Evolutionary conservation across 1,284 basidiomycete genomes (phyloP).

Genomic region (Trametes versicolor): DNA sequence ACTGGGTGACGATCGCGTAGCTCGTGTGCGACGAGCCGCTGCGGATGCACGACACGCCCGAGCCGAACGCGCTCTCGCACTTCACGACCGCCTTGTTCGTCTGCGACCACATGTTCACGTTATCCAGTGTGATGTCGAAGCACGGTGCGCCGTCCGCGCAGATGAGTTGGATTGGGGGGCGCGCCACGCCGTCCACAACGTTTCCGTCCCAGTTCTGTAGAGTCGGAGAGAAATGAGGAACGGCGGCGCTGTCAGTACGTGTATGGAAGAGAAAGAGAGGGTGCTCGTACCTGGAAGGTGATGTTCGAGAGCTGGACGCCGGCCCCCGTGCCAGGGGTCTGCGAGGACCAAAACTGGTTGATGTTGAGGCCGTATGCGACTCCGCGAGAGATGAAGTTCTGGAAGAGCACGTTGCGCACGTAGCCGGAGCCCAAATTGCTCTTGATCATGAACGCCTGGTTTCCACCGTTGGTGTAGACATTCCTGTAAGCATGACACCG

Average conservation of each 20-base stretch:
- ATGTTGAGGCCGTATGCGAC: constrained; percentile 48
- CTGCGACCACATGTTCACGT: constrained; percentile 47
- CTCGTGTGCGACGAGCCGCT: no score
- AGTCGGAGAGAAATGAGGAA: not conserved
- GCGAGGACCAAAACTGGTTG: constrained; percentile 46
- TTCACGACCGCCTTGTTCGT: constrained; percentile 43
- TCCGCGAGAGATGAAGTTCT: constrained; percentile 46
- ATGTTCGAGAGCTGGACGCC: constrained; percentile 45
- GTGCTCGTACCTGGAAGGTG: constrained; percentile 42
- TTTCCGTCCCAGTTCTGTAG: constrained; percentile 47
- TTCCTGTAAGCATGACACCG: constrained; percentile 36
- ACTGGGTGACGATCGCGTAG: constrained; percentile 39
- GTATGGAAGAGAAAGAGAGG: no score
- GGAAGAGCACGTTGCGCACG: constrained; percentile 46
- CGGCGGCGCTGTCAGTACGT: no score
- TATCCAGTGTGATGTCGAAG: constrained; percentile 41
- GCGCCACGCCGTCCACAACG: constrained; percentile 43
- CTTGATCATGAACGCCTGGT: constrained; percentile 52
- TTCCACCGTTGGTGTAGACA: constrained; percentile 48
- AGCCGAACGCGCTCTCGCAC: constrained; percentile 47
- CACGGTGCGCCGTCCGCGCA: constrained; percentile 48
- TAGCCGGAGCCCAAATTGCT: constrained; percentile 46
- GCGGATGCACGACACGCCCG: constrained; percentile 43
- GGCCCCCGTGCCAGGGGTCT: constrained; percentile 36
- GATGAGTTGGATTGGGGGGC: constrained; percentile 45